Evolutionary conservation across 148 eudicot genomes (phyloP).

Genomic region (Amaranthus palmeri): DNA sequence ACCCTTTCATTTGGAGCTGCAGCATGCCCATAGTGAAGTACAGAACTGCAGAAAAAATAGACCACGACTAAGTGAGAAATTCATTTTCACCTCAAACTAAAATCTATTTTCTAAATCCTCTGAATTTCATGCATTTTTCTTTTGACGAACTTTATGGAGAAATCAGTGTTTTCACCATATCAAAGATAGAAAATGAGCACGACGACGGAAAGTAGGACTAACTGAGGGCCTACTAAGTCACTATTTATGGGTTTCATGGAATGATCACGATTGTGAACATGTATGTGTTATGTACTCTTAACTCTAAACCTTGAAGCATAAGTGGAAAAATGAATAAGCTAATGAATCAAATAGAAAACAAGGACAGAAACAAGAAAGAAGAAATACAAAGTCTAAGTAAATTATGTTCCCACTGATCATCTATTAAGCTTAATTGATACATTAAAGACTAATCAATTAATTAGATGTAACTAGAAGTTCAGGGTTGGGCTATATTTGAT

Average conservation of each 20-base stretch:
- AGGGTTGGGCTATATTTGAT: too few relatives aligned
- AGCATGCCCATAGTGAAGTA: slow-evolving; percentile 98
- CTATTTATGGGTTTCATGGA: not conserved
- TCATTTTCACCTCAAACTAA: not conserved
- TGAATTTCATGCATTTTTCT: not conserved
- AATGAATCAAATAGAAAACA: not conserved
- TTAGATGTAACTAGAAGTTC: too few relatives aligned
- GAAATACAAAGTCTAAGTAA: not conserved
- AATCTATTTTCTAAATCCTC: not conserved
- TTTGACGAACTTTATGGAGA: not conserved
- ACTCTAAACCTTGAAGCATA: not conserved
- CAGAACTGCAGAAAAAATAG: slow-evolving; percentile 53
- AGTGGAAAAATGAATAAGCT: not conserved
- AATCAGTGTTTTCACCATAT: not conserved
- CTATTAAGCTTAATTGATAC: too few relatives aligned
- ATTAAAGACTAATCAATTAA: too few relatives aligned
- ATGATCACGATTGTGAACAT: not conserved
- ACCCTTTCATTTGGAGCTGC: slow-evolving; percentile 99
- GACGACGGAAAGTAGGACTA: not conserved
- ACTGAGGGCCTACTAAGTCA: not conserved
- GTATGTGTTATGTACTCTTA: not conserved
- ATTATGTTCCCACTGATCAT: not conserved
- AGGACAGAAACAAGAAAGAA: not conserved
- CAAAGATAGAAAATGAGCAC: not conserved
- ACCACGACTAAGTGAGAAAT: slow-evolving; percentile 13